Evolutionary conservation across 352 stramenopile species (phyloP), one percentile per base, ranked within the genome.

Genomic region (Elongisporangium undulatum): DNA sequence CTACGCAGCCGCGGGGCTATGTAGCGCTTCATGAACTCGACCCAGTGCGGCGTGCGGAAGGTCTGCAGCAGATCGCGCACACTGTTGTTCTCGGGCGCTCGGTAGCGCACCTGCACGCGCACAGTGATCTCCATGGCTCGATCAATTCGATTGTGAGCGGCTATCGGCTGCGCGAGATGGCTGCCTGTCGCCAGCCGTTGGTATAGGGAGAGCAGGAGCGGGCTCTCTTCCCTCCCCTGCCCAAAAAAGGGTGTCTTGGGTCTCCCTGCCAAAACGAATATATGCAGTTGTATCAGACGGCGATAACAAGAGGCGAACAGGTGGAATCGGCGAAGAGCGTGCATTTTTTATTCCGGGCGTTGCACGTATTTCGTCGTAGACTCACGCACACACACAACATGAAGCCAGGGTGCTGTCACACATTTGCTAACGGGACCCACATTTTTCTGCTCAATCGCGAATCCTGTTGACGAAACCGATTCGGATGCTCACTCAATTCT

Each of bases 1-100:
- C 68, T 82, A 64, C 89, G 90, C 65, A 93, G 74, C 6, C 78
- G 74, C 39, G 84, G 79, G 19, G 68, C 65, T 29, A 89, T 69
- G 60, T 88, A 75, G 17, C 69, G 71, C 58, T 73, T 75, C 69
- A 89, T 86, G 57, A 89, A 89, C 52, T 68, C 65, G 16, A 77
- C 73, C 79, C 80, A 90, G 58, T 71, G 73, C 4, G 71, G 62
- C 10, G 72, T 75, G 2, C 72, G 78, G 45, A 90, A 72, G 69
- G 88, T 74, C n/a, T 67, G 66, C 41, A 92, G 69, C 45, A 89
- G 58, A 54, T 86, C 74, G 26, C 64, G 53, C 26, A 89, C 48
- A 29, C 69, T 56, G n/a, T 69, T 74, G 55, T 74, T 56, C 63
- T 68, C 55, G 5, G 72, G 79, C 0, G 72, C 79, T 38, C 73